Evolutionary conservation across 192 early-diverging fungal species (phyloP), one percentile per base, ranked within the genome.

Genomic region (Dissophora ornata): DNA sequence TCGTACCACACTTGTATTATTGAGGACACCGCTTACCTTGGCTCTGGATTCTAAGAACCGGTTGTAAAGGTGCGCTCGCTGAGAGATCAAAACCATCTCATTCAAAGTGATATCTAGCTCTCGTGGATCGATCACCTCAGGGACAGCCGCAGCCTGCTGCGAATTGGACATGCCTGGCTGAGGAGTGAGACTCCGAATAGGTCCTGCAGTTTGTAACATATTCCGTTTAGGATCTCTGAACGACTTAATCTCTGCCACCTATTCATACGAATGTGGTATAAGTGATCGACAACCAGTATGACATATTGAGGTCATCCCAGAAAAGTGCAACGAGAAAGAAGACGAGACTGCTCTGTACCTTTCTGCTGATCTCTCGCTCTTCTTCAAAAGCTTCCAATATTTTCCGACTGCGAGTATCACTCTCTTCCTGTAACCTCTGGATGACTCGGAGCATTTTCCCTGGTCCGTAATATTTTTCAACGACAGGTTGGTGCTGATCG

Each of bases 391-490:
- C 81, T 58, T 95, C 90, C 24, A 99, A 50, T 22, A 97, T 86
- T 60, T 89, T 88, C 21, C 70, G 66, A 29, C 89, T 92, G 34
- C 95, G 93, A 32, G 85, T 85, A 59, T 97, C 94, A 10, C 88
- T 90, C 66, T 98, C 95, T 66, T 93, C 89, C 79, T 99, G 94
- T 41, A 99, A 68, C 22, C 90, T 71, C 78, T 94, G 91, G 42
- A 98, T 94, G 9, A 98, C 88, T 28, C 93, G 86, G 25, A 97
- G 69, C 88, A 97, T 94, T 32, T 89, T 88, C 11, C 97, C 95
- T 4, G 87, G 81, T 2, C 97, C 97, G 80, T 96, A 98, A 59
- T 92, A 85, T 9, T 85, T 79, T 62, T 95, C 88, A 4, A 99
- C 90, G 2, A 96, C 82, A 6, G 90, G 86, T 51, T 95, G 90